phyloP scores from a whole-genome alignment of 495 filamentous ascomycete genomes.

The Beverwykella pulmonaria region DNA sequence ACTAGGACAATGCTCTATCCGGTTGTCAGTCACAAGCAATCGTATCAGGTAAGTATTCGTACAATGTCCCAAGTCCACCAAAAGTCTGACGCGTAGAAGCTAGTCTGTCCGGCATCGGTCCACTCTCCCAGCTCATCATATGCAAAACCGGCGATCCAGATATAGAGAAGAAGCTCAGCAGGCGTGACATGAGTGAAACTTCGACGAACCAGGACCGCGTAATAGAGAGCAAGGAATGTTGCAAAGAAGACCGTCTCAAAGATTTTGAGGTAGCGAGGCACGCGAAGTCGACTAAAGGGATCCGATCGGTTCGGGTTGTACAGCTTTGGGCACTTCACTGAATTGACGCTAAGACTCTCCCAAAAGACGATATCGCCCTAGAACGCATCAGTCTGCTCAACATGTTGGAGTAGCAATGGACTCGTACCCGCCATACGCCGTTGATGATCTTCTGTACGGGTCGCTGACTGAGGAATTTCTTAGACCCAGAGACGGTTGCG shows the following conservation, averaged over 20 bases:
- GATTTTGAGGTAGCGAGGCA: constrained; percentile 88
- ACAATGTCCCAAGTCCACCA: constrained; percentile 88
- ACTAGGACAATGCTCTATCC: constrained; percentile 70
- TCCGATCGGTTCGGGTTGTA: constrained; percentile 66
- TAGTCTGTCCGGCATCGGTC: constrained; percentile 34
- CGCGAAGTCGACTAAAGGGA: constrained; percentile 79
- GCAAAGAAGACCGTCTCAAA: constrained; percentile 89
- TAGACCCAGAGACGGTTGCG: constrained; percentile 83
- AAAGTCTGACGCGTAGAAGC: constrained; percentile 59
- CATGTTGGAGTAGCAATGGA: background rate
- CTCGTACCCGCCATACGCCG: constrained; percentile 72
- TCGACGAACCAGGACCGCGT: constrained; percentile 72
- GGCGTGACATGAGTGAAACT: constrained; percentile 53
- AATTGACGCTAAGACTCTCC: constrained; percentile 75
- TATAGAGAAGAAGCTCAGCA: constrained; percentile 59
- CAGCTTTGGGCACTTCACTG: constrained; percentile 76
- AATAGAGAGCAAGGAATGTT: constrained; percentile 80
- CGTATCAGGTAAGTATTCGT: background rate
- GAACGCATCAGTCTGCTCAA: background rate
- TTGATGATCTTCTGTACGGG: constrained; percentile 86
- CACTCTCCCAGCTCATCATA: constrained; percentile 66
- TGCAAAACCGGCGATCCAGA: constrained; percentile 82
- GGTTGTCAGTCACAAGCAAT: background rate
- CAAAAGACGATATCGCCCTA: constrained; percentile 86
- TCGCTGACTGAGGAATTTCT: constrained; percentile 83